These are phyloP conservation scores for Iodosphaeria phyllophila DNA, from an alignment of 2,329 filamentous ascomycete species.

Conservation along the genomic window DNA sequence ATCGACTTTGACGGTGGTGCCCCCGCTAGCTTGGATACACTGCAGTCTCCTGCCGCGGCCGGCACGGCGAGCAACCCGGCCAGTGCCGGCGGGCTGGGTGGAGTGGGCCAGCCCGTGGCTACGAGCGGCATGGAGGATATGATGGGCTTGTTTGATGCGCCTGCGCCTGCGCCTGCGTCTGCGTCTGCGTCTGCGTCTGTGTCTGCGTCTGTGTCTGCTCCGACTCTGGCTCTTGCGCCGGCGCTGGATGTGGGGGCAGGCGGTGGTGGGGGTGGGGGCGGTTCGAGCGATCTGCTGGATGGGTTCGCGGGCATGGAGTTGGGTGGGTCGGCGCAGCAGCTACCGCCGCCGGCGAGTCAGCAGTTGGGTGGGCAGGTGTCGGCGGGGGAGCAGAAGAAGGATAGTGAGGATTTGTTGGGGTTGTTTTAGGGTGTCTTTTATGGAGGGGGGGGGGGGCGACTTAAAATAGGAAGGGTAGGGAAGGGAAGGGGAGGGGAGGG, in stretches of 20 bases:
- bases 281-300: constrained; percentile 70
- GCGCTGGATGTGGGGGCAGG: too few species aligned
- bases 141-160: constrained; percentile 53
- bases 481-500: too few species aligned
- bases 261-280: constrained; percentile 43
- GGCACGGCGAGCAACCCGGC: constrained; percentile 51
- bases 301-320: constrained; percentile 74
- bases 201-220: constrained; percentile 18
- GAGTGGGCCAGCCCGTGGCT: constrained; percentile 11
- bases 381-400: constrained; percentile 29
- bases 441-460: too few species aligned
- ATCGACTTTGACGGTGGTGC: constrained; percentile 91
- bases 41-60: constrained; percentile 22
- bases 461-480: too few species aligned
- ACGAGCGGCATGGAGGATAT: constrained; percentile 40
- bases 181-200: constrained; percentile 23
- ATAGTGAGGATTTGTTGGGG: constrained; percentile 41
- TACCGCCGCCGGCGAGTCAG: constrained; percentile 45
- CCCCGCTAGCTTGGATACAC: constrained; percentile 64
- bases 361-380: constrained; percentile 31
- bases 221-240: too few species aligned
- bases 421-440: too few species aligned
- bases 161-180: constrained; percentile 27
- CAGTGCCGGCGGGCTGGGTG: constrained; percentile 40
- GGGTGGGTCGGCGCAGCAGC: constrained; percentile 38